Evolutionary conservation across 2,329 filamentous ascomycete genomes (phyloP).

Genomic region (Parascedosporium putredinis): DNA sequence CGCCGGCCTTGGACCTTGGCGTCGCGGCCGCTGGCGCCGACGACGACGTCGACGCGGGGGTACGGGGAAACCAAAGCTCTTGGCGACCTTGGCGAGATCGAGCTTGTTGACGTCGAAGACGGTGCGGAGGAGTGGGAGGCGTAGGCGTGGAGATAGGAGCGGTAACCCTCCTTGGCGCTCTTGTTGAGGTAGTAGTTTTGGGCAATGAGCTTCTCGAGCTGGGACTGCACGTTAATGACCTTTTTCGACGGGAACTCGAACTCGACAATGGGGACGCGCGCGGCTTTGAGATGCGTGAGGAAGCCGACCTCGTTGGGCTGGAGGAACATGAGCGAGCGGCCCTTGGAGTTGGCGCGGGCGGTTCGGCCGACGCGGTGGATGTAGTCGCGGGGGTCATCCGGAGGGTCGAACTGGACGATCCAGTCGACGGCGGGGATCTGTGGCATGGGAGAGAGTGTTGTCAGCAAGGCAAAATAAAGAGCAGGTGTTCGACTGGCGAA

Average conservation of each 20-base stretch:
- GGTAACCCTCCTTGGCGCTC: slow-evolving; percentile 66
- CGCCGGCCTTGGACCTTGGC: slow-evolving; percentile 56
- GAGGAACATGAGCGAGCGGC: slow-evolving; percentile 84
- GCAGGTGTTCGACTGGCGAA: no score
- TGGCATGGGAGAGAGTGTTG: not conserved
- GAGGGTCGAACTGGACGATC: slow-evolving; percentile 92
- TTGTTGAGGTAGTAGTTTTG: slow-evolving; percentile 98
- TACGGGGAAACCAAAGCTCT: slow-evolving; percentile 69
- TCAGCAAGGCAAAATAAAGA: no score
- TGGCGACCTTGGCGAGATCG: slow-evolving; percentile 73
- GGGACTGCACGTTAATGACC: slow-evolving; percentile 80
- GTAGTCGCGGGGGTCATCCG: slow-evolving; percentile 82
- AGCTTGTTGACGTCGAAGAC: slow-evolving; percentile 74
- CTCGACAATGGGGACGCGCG: slow-evolving; percentile 86
- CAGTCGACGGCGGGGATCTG: slow-evolving; percentile 89
- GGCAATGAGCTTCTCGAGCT: slow-evolving; percentile 86
- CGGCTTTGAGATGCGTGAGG: slow-evolving; percentile 80
- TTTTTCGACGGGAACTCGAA: slow-evolving; percentile 92
- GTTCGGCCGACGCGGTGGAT: slow-evolving; percentile 95
- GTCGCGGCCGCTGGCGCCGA: slow-evolving; percentile 70
- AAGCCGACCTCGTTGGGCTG: slow-evolving; percentile 90
- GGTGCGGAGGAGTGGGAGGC: slow-evolving; percentile 55
- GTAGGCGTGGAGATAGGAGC: slow-evolving; percentile 90
- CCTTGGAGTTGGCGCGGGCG: slow-evolving; percentile 71
- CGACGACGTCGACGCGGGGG: slow-evolving; percentile 76